Evolutionary conservation across 1,284 basidiomycete genomes (phyloP), one percentile per base, ranked within the genome.

Genomic region (Vanrija sp.): DNA sequence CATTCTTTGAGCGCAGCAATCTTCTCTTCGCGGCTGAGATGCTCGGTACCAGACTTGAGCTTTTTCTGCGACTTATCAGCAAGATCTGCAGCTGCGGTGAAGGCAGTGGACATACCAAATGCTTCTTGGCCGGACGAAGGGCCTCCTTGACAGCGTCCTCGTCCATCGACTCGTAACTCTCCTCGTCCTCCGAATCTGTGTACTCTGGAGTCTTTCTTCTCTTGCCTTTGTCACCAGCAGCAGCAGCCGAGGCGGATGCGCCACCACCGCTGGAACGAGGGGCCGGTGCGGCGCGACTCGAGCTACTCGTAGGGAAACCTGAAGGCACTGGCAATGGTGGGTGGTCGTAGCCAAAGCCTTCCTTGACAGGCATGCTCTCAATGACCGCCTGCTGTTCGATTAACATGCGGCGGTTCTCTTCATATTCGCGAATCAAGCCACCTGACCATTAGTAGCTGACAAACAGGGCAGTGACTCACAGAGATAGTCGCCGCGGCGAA

Each of bases 1-100:
- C 94, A 97, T 68, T 98, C 92, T 74, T 98, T 98, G 65, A 98
- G 81, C 43, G 94, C 91, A 1, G 88, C 86, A 61, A 98, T 90
- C 78, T 98, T 98, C 75, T 96, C 89, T 65, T 96, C 91, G 65
- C 93, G 83, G 55, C 87, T 87, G 80, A 97, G 87, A 62, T 91
- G 87, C 60, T 94, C 92, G 34, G 92, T 94, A 16, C 90, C 91
- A 47, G 89, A 79, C 77, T 96, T 95, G 49, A 98, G 82, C 79
- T 91, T 88, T 86, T 97, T 97, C 87, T 92, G 65, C 7, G 59
- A n/a, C 43, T 14, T 9, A 51, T 51, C 29, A 51, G 54, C 49
- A 19, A 21, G 19, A 12, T 12, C 16, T 3, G 19, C 42, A 21
- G 23, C 28, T 19, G 18, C 49, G 6, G 44, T 23, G 25, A 25